Base-by-base conservation (phyloP, 2,329 filamentous ascomycete species). In the Xylariaceae sp. region DNA sequence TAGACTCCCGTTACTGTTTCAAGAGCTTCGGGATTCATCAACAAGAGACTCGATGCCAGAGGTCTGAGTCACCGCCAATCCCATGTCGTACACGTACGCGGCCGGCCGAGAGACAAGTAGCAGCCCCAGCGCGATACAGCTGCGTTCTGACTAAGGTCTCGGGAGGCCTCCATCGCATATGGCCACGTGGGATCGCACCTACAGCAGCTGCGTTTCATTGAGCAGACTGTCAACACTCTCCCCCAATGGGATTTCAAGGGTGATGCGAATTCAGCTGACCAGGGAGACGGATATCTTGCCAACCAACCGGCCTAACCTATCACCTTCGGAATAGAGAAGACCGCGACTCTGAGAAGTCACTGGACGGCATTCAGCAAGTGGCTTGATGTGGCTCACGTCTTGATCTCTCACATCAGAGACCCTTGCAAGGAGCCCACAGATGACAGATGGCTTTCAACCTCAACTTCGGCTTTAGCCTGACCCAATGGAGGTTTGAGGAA, bases 401-500 rank as follows among this genome's bases (percentile, higher is more conserved):
- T 8, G 9, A 9, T 7, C 34, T 26, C 22, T 9, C 11, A 37
- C 35, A 16, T 26, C 35, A 17, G 6, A 12, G 15, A 19, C 19
- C 37, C 37, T 18, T 39, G 37, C 19, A 17, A n/a, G 6, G 6
- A 28, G 31, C 26, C 37, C 37, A 39, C 37, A 39, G 22, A 11
- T 26, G 26, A 39, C 37, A 39, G 22, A 11, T 26, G 26, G 11
- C 17, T 9, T 9, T 28, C 12, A 33, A 16, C 26, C 18, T 39
- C 3, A 18, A 7, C 33, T 4, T 19, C n/a, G 26, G 16, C 16
- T 19, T 26, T 39, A 19, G 37, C 37, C 22, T 9, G 24, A 22
- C n/a, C 37, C 37, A 39, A 50, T 48, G 45, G 45, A 40, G 24
- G 34, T 47, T 22, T 12, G 15, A 2, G 30, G 4, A 4, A 32